Base-by-base conservation (phyloP, 768 basidiomycete genomes). In the Russula emetica region DNA sequence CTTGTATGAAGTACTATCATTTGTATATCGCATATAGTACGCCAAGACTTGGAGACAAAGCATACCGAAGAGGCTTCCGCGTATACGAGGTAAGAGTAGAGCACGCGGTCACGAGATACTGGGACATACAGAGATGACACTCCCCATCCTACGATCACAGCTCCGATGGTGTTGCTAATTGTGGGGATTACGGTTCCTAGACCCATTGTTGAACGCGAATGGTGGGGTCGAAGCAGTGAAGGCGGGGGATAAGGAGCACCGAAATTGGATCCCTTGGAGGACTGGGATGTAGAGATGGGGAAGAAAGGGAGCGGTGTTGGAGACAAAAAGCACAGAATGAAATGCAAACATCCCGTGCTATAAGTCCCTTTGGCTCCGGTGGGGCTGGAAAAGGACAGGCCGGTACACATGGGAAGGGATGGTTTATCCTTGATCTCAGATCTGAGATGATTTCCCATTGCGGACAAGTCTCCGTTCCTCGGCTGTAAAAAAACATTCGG, bases 161-260 rank as follows among this genome's bases (percentile, higher is more conserved):
- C 67, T 22, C 67, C 67, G 5, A 68, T 63, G 1, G 67, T 68
- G 52, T 68, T 68, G 49, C 34, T 53, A 8, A 68, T n/a, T 32
- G 53, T 57, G 2, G 58, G 50, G 20, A 1, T 20, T 28, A 47
- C 61, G 0, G 4, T 2, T 30, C 14, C 34, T 32, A 6, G 26
- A 20, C 22, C 30, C 67, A 66, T 62, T 24, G 55, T 55, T 36
- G 13, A 40, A 55, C 47, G 49, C 24, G 36, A 32, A 51, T 42
- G 44, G 47, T 34, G 24, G 34, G 20, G 36, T 40, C 18, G n/a
- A 45, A 52, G 24, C 4, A 38, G 36, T 16, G 45, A 38, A 18
- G 58, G 36, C 26, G 58, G 22, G 8, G 18, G 18, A 42, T 5
- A 10, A 32, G 18, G 44, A 3, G 16, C 14, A 40, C 58, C 11